Conservation (phyloP, 2,329 filamentous ascomycete genomes). For the Aspergillus niger region DNA sequence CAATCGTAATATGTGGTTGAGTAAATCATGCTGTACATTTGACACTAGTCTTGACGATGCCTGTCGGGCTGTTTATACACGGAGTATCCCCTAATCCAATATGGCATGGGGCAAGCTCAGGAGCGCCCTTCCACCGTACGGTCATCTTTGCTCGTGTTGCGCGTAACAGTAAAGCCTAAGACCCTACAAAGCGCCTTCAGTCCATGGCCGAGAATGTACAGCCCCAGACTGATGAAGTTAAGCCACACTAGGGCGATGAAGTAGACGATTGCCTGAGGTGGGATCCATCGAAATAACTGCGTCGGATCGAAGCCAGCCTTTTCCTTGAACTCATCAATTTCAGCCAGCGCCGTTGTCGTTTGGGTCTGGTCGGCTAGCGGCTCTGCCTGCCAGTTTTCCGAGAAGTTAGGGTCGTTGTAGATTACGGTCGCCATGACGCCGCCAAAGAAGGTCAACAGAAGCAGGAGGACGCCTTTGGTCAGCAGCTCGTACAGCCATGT, state of each 20-base stretch:
- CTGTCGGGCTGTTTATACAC: too few species aligned
- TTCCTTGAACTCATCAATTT: constrained; percentile 13
- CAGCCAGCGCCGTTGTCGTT: neutral
- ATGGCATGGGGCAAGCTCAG: neutral
- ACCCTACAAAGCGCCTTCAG: constrained; percentile 8
- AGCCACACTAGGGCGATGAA: constrained; percentile 16
- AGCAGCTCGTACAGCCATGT: constrained; percentile 17
- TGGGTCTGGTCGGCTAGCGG: neutral
- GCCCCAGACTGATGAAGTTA: constrained; percentile 15
- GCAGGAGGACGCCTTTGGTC: constrained; percentile 10
- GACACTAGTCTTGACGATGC: too few species aligned
- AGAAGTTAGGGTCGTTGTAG: constrained; percentile 9
- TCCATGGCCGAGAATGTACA: constrained; percentile 19
- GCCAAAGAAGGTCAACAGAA: constrained; percentile 18
- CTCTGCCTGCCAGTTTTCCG: neutral
- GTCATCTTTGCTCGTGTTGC: too few species aligned
- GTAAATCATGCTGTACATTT: too few species aligned
- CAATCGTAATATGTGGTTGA: too few species aligned
- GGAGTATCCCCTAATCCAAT: too few species aligned
- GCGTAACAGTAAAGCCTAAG: neutral
- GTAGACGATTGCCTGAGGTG: constrained; percentile 15
- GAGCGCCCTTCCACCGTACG: neutral
- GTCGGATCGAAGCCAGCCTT: constrained; percentile 8
- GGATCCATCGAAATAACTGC: constrained; percentile 16
- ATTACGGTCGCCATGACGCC: constrained; percentile 11